Evolutionary conservation across 2,329 filamentous ascomycete genomes (phyloP).

Genomic region (Scedosporium boydii): DNA sequence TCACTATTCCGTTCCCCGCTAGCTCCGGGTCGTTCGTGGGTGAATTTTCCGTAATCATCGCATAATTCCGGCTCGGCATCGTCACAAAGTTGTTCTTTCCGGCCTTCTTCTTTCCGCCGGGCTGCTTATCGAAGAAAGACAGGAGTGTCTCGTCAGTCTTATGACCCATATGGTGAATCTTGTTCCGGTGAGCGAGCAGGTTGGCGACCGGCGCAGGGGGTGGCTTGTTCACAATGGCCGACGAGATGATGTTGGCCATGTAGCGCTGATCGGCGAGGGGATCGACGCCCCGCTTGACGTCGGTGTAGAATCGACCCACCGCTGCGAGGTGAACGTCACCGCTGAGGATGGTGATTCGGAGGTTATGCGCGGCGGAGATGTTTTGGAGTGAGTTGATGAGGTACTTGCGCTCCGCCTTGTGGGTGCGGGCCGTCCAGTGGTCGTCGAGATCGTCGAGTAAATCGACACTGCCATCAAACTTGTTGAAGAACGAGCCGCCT

Average conservation of each 20-base stretch:
- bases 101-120: slow-evolving; percentile 67
- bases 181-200: slow-evolving; percentile 83
- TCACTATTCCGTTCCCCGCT: neutral
- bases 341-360: slow-evolving; percentile 84
- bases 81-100: slow-evolving; percentile 71
- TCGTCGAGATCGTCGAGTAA: slow-evolving; percentile 89
- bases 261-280: slow-evolving; percentile 82
- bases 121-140: slow-evolving; percentile 83
- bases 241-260: slow-evolving; percentile 90
- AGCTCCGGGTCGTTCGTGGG: slow-evolving; percentile 33
- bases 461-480: slow-evolving; percentile 89
- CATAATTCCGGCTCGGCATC: slow-evolving; percentile 90
- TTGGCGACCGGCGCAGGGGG: slow-evolving; percentile 83
- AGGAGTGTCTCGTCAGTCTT: slow-evolving; percentile 90
- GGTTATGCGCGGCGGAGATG: slow-evolving; percentile 74
- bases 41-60: slow-evolving; percentile 81
- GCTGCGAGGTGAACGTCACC: slow-evolving; percentile 92
- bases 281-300: slow-evolving; percentile 66
- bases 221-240: slow-evolving; percentile 92
- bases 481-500: slow-evolving; percentile 80
- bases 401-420: slow-evolving; percentile 77
- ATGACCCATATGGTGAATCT: slow-evolving; percentile 56
- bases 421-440: slow-evolving; percentile 86
- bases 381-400: slow-evolving; percentile 75
- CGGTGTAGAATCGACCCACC: slow-evolving; percentile 89